Base-by-base conservation (phyloP, 1,139 yeast genomes). In the Protomyces inundatus region DNA sequence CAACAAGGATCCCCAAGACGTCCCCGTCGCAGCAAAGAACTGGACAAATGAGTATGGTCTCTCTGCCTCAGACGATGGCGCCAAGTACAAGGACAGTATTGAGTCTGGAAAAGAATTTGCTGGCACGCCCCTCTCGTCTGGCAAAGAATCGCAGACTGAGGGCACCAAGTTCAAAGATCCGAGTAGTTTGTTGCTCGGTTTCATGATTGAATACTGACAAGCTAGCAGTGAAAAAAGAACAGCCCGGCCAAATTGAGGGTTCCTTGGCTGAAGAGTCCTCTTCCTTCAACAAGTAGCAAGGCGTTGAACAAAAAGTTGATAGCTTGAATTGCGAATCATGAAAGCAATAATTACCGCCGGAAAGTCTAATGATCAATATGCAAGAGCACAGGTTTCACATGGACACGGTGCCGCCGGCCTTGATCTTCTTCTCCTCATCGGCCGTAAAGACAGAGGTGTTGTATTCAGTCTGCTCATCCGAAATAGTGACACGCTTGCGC, bases 391-490 rank as follows among this genome's bases (percentile, higher is more conserved):
- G 23, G 23, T 23, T 23, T 23, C 32, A 58, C 62, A 58, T 58
- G 16, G 42, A 48, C 6, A 58, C 62, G 5, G 50, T 53, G 5
- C 62, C 62, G 10, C 62, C 62, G 7, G 35, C 34, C 37, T 35
- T 39, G 46, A 58, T 58, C 30, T 12, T 33, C 55, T 52, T 40
- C 30, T 58, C 62, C 52, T 58, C 62, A 6, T 51, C 56, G 30
- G 39, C 33, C 10, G 62, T 58, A 23, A 58, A 58, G 36, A 58
- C 62, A 39, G 56, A 51, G 30, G 62, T 58, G 35, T 58, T 58
- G 62, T 58, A 58, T 30, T 40, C 45, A 2, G 56, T 55, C 12
- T 55, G 45, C 42, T 58, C 62, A 23, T 58, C 62, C 33, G 42
- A 50, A 16, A 58, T 51, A 23, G 62, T 58, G 45, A 58, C 62